Evolutionary conservation across 805 yeast species (phyloP).

Genomic region (Phaffomyces opuntiae): DNA sequence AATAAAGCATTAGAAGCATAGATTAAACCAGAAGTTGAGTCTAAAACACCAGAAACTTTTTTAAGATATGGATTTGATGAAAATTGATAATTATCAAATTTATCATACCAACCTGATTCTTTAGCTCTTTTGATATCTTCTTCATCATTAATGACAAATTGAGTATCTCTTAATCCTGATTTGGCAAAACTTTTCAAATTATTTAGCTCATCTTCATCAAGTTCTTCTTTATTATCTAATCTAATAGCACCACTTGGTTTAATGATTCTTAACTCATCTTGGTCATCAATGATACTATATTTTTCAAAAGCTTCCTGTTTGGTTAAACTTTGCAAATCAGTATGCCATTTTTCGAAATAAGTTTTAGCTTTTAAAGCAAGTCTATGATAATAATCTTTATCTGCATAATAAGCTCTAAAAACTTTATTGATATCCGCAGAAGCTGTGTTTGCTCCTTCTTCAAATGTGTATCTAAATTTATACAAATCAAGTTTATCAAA

Average conservation of each 20-base stretch:
- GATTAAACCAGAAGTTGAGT: conserved; percentile 27
- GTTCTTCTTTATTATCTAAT: conserved; percentile 4
- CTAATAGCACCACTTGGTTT: conserved; percentile 12
- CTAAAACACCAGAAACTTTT: conserved; percentile 20
- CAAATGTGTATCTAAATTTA: conserved; percentile 22
- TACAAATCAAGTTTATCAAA: conserved; percentile 30
- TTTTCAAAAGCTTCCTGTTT: conserved; percentile 9
- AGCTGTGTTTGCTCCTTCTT: conserved; percentile 35
- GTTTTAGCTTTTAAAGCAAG: conserved; percentile 18
- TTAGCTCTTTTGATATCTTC: conserved; percentile 26
- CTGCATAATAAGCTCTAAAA: conserved; percentile 32
- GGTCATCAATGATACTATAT: conserved; percentile 10
- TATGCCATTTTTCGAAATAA: conserved; percentile 12
- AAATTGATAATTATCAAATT: conserved; percentile 6
- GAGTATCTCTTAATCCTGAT: conserved; percentile 24
- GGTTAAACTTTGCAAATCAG: conserved; percentile 2
- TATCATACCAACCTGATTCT: conserved; percentile 20
- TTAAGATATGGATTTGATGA: not conserved
- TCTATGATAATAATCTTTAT: conserved; percentile 27
- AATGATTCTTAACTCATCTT: conserved; percentile 9
- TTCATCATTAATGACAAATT: conserved; percentile 22
- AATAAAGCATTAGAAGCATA: conserved; percentile 27
- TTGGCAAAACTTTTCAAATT: conserved; percentile 20
- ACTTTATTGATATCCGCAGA: conserved; percentile 35
- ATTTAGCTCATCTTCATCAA: conserved; percentile 17